A percentile compares a stretch with the other conserved stretches of the same genome.
These are phyloP conservation scores for Anastatica hierochuntica DNA, from an alignment of 345 rosid genomes.

Conservation along the genomic window DNA sequence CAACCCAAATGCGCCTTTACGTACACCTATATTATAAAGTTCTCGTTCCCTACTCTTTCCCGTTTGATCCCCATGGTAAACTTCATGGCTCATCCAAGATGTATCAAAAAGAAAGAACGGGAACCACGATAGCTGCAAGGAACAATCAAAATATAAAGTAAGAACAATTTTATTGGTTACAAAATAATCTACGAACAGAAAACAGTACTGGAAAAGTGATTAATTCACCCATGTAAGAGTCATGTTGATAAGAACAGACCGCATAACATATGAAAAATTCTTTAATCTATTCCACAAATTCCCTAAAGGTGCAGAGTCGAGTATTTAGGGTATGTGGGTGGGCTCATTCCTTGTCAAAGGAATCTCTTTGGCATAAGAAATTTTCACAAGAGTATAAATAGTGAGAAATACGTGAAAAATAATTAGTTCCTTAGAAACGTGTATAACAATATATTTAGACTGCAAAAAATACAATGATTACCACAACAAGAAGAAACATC, in stretches of 20 bases:
- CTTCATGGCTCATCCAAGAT: slow-evolving; percentile 99
- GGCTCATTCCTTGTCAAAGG: slow-evolving; percentile 43
- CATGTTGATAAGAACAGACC: slow-evolving; percentile 81
- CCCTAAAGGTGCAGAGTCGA: slow-evolving; percentile 87
- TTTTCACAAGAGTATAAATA: slow-evolving; percentile 68
- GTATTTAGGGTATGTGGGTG: slow-evolving; percentile 28
- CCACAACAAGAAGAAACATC: slow-evolving; percentile 90
- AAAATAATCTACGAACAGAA: background rate
- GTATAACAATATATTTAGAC: background rate
- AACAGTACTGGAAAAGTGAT: background rate
- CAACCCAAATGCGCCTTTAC: slow-evolving; percentile 99
- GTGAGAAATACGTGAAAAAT: slow-evolving; percentile 66
- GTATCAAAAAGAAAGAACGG: slow-evolving; percentile 96
- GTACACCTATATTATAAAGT: slow-evolving; percentile 76
- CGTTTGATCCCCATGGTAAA: slow-evolving; percentile 84
- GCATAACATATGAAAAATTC: slow-evolving; percentile 89
- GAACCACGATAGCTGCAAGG: slow-evolving; percentile 90
- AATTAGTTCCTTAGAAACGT: background rate
- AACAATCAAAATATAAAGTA: slow-evolving; percentile 1
- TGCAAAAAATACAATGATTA: slow-evolving; percentile 34
- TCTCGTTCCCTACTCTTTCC: slow-evolving; percentile 42
- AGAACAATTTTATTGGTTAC: too few relatives aligned
- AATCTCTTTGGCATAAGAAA: slow-evolving; percentile 80
- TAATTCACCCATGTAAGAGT: slow-evolving; percentile 88
- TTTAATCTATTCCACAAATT: slow-evolving; percentile 88